A percentile compares a stretch with the other conserved stretches of the same genome.
Conservation (phyloP, 2,329 filamentous ascomycete species). For the Cytospora piceicola region DNA sequence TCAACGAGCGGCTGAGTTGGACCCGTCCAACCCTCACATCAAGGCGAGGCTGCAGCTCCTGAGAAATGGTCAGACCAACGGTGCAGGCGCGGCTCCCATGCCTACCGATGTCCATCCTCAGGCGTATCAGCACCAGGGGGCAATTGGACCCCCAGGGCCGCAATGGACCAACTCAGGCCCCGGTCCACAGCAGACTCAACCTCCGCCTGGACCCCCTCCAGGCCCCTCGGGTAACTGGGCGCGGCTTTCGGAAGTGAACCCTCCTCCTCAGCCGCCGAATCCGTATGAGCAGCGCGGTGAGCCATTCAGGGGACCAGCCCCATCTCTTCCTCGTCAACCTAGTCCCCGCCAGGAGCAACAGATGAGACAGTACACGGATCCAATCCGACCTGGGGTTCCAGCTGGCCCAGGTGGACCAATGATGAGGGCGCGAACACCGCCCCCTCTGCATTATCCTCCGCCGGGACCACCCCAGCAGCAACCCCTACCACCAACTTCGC, state of each 20-base stretch:
- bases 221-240: slow-evolving; percentile 60
- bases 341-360: slow-evolving; percentile 77
- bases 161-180: slow-evolving; percentile 85
- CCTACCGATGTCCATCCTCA: slow-evolving; percentile 96
- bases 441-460: slow-evolving; percentile 59
- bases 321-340: slow-evolving; percentile 68
- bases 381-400: slow-evolving; percentile 50
- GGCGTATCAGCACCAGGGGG: slow-evolving; percentile 82
- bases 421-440: slow-evolving; percentile 42
- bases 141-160: slow-evolving; percentile 81
- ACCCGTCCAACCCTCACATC: slow-evolving; percentile 92
- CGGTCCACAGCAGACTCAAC: slow-evolving; percentile 57
- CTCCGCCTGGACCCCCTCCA: slow-evolving; percentile 52
- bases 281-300: slow-evolving; percentile 79
- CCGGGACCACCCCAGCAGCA: slow-evolving; percentile 50
- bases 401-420: slow-evolving; percentile 24
- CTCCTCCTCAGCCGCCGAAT: slow-evolving; percentile 74
- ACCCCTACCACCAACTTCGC: slow-evolving; percentile 42
- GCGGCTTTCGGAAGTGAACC: slow-evolving; percentile 78
- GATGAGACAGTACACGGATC: slow-evolving; percentile 71
- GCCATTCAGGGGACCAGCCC: slow-evolving; percentile 67
- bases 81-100: slow-evolving; percentile 78
- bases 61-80: slow-evolving; percentile 76
- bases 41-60: slow-evolving; percentile 91
- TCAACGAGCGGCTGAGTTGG: slow-evolving; percentile 89